These are phyloP conservation scores for Lagenaria siceraria DNA, from an alignment of 306 rosid species.

Conservation along the genomic window DNA sequence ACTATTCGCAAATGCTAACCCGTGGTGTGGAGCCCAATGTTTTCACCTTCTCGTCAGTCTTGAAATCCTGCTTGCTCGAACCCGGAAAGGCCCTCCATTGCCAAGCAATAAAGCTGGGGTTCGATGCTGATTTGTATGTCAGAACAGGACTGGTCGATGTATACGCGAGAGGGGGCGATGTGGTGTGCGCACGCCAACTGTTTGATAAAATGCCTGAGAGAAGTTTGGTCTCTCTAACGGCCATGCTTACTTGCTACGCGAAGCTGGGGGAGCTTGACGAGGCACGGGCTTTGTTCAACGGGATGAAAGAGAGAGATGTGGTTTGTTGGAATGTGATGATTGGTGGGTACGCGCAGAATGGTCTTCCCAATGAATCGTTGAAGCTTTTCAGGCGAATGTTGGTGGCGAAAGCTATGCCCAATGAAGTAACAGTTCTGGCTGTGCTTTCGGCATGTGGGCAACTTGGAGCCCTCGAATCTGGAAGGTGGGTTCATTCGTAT, in stretches of 20 bases:
- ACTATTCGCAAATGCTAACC: constrained; percentile 42
- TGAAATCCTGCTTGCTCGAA: constrained; percentile 28
- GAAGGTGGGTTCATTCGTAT: constrained; percentile 67
- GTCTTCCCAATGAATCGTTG: constrained; percentile 49
- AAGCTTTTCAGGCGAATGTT: constrained; percentile 53
- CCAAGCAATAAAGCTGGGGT: constrained; percentile 37
- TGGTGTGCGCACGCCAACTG: constrained; percentile 35
- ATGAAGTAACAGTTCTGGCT: constrained; percentile 52
- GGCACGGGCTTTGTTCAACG: constrained; percentile 47
- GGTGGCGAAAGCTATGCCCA: constrained; percentile 34
- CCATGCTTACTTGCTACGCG: constrained; percentile 55
- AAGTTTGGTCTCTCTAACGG: constrained; percentile 47
- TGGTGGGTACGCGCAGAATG: constrained; percentile 60
- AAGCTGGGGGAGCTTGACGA: constrained; percentile 41
- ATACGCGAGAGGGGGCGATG: constrained; percentile 55
- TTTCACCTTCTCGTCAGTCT: constrained; percentile 53
- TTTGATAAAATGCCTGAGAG: constrained; percentile 57
- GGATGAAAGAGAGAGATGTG: constrained; percentile 37
- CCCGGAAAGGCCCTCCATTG: constrained; percentile 36
- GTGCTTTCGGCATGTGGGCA: constrained; percentile 67
- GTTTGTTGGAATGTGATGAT: constrained; percentile 89
- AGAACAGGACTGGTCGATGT: constrained; percentile 48
- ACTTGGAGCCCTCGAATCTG: constrained; percentile 64
- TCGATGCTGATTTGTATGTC: constrained; percentile 36
- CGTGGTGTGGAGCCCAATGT: constrained; percentile 45